Conservation (phyloP, 495 filamentous ascomycete species). For the Xylaria castorea region DNA sequence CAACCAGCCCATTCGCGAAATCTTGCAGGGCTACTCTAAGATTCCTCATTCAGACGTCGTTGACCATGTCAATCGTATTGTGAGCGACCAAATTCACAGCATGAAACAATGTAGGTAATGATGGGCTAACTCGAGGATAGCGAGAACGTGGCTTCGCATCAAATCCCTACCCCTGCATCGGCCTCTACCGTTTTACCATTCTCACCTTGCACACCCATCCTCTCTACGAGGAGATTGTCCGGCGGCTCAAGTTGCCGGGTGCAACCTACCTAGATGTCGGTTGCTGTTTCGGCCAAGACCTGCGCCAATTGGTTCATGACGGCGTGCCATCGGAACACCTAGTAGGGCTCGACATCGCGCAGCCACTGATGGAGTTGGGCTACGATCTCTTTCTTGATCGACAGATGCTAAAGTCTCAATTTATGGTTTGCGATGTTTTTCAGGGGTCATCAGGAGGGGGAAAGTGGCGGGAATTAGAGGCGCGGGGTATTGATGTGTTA, state of each 20-base stretch:
- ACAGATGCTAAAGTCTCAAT: background rate
- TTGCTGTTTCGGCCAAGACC: conserved; percentile 58
- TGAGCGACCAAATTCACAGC: background rate
- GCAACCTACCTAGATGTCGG: conserved; percentile 54
- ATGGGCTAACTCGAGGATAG: background rate
- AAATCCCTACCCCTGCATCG: conserved; percentile 50
- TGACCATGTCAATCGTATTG: background rate
- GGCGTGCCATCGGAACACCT: conserved; percentile 51
- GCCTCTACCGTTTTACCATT: conserved; percentile 45
- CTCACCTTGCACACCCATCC: conserved; percentile 32
- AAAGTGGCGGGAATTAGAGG: background rate
- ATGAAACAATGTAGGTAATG: background rate
- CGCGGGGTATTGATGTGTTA: background rate
- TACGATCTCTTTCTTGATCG: conserved; percentile 59
- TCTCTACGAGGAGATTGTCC: conserved; percentile 38
- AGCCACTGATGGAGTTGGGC: conserved; percentile 56
- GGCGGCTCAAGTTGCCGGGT: conserved; percentile 30
- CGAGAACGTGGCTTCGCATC: background rate
- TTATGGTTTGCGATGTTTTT: background rate
- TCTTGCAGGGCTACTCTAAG: background rate
- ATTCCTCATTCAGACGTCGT: background rate
- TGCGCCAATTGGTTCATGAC: conserved; percentile 53
- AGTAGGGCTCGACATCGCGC: conserved; percentile 54
- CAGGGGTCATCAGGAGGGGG: background rate
- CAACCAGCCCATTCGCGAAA: background rate